Evolutionary conservation across 2,329 filamentous ascomycete genomes (phyloP), one percentile per base, ranked within the genome.

Genomic region (Pseudogymnoascus sp.): DNA sequence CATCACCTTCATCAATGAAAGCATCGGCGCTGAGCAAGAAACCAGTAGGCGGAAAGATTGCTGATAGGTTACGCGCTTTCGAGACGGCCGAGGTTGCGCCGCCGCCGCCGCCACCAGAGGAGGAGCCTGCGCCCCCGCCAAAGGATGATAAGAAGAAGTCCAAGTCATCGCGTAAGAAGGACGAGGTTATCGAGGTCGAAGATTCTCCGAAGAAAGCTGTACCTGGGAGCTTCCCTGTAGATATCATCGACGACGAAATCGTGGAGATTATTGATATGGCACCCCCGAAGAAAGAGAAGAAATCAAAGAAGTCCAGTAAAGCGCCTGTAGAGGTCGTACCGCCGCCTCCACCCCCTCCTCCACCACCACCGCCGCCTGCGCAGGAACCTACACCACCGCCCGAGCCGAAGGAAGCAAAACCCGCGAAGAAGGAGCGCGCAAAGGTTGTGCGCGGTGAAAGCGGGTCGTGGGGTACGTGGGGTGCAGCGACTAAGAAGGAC

Each of bases 401-500:
- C 14, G 84, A 87, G 60, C 77, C 81, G 11, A 85, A 80, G 65
- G 43, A 53, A 12, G 43, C 5, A 5, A 84, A 82, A 61, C 73
- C 79, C 3, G 80, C 80, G 3, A 90, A 86, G 76, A 96, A 89
- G 73, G 90, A 96, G 66, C 88, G 91, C 12, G 78, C 88, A 28
- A 91, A 88, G 71, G 84, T 92, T 66, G 89, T 86, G 68, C 89
- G 90, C 64, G 87, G 89, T 38, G 80, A 79, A 21, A 81, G 81
- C 37, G 80, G 84, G 11, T 86, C 88, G 31, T 95, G 91, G 91
- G 31, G 36, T 36, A 37, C 56, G 56, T 60, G 36, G 56, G 36
- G 25, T 63, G 68, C 60, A 68, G 67, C n/a, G 65, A 66, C 25
- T 3, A 38, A 76, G 67, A 80, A 79, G 67, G 69, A 73, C 23